phyloP scores from a whole-genome alignment of 2,329 filamentous ascomycete species.

The Alternaria solani region DNA sequence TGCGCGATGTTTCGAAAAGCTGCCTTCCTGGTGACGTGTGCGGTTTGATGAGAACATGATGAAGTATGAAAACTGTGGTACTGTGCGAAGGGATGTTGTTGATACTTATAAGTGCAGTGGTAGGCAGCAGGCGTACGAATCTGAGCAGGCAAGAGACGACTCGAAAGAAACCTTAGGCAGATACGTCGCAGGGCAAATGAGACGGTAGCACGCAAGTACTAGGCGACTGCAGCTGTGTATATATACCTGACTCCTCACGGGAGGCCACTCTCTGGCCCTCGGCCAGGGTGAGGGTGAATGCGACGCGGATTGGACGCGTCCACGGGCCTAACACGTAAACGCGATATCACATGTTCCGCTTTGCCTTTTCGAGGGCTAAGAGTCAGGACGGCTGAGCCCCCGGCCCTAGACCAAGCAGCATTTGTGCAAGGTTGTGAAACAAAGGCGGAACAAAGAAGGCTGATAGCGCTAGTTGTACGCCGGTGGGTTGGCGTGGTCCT shows the following conservation, averaged over 20 bases:
- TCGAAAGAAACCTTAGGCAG: conserved; percentile 43
- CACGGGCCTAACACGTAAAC: conserved; percentile 37
- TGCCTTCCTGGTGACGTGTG: conserved; percentile 42
- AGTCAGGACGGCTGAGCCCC: conserved; percentile 38
- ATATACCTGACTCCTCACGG: conserved; percentile 45
- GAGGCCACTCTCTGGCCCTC: conserved; percentile 44
- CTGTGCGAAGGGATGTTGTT: conserved; percentile 26
- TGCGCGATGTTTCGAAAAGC: conserved; percentile 51
- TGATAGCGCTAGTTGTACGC: conserved; percentile 29
- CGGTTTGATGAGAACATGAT: conserved; percentile 50
- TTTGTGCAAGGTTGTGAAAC: conserved; percentile 45
- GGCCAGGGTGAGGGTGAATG: conserved; percentile 33
- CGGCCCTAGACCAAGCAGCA: conserved; percentile 30
- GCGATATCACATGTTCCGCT: conserved; percentile 49
- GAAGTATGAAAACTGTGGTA: not conserved
- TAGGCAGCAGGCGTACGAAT: conserved; percentile 45
- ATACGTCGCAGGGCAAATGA: conserved; percentile 31
- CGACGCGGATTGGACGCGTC: conserved; percentile 50
- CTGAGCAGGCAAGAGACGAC: conserved; percentile 33
- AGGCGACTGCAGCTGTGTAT: conserved; percentile 37
- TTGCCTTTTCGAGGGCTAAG: conserved; percentile 32
- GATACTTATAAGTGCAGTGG: conserved; percentile 40
- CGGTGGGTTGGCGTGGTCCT: conserved; percentile 8
- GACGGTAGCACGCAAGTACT: conserved; percentile 38
- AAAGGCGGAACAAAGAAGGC: conserved; percentile 29